A percentile compares a stretch with the other conserved stretches of the same genome.
phyloP scores from a whole-genome alignment of 2,329 filamentous ascomycete genomes.

The Claviceps sp. region DNA sequence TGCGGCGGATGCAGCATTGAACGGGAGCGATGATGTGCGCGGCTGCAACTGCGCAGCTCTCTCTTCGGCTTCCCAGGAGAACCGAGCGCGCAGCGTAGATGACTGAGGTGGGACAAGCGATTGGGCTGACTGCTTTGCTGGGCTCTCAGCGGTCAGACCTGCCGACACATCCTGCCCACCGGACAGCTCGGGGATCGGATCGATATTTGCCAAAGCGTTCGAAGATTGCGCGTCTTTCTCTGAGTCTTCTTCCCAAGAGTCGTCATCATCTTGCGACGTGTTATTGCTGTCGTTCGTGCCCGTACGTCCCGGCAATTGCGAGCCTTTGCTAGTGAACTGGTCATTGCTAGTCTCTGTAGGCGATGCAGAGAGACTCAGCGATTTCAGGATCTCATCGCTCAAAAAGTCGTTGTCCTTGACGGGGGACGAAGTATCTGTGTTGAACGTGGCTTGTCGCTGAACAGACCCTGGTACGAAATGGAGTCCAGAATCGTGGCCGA shows the following conservation, averaged over 20 bases:
- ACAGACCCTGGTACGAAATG: conserved; percentile 22
- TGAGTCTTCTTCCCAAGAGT: conserved; percentile 42
- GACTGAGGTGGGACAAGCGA: conserved; percentile 3
- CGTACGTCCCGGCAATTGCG: conserved; percentile 9
- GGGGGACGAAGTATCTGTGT: conserved; percentile 36
- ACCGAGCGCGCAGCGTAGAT: conserved; percentile 15
- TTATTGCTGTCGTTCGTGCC: conserved; percentile 44
- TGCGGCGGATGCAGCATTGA: not conserved
- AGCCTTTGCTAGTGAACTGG: conserved; percentile 8
- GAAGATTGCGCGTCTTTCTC: conserved; percentile 7
- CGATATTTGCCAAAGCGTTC: not conserved
- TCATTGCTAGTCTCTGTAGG: conserved; percentile 7
- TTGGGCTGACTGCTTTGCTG: not conserved
- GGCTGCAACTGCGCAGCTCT: conserved; percentile 14
- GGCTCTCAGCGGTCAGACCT: not conserved
- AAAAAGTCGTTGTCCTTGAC: conserved; percentile 59
- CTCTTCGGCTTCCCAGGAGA: conserved; percentile 25
- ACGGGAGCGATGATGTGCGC: not conserved
- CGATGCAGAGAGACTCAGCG: conserved; percentile 39
- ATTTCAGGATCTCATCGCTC: conserved; percentile 62
- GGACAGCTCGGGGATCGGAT: conserved; percentile 1
- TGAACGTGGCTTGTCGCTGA: conserved; percentile 30
- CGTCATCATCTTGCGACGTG: conserved; percentile 52
- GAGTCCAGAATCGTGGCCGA: conserved; percentile 7
- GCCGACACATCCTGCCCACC: not conserved